Evolutionary conservation across 2,329 filamentous ascomycete species (phyloP), one percentile per base, ranked within the genome.

Genomic region (Paraphaeosphaeria minitans): DNA sequence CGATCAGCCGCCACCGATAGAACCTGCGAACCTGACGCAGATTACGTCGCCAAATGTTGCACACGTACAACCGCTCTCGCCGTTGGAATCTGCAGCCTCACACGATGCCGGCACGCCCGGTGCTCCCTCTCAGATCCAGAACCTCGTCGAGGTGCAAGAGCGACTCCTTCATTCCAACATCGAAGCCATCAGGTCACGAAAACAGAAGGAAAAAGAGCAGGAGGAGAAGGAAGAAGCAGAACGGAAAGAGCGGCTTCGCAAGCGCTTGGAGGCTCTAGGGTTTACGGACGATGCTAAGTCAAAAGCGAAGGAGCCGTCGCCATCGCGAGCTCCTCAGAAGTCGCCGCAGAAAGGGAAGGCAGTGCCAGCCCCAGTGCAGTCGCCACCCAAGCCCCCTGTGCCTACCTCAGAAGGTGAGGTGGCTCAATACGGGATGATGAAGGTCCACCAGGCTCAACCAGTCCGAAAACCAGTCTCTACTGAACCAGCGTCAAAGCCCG

Each of bases 221-320:
- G 85, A 92, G 73, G 87, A 84, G 21, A 84, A 82, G n/a, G 88
- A 91, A 68, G 89, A 92, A 69, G 88, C 87, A n/a, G 90, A 85
- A 19, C 85, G 83, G 59, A 84, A 85, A 66, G 89, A 91, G 70
- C 85, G 90, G 24, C 87, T 93, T 60, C 85, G 87, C 49, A 83
- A 89, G 71, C 92, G 91, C 75, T 78, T 93, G 48, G 89, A 89
- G 66, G 86, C 87, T 9, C 78, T 93, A 71, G 89, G 88, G 0
- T 86, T 88, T 16, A 80, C 84, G 2, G 60, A 69, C 12, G 68
- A 71, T 35, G 35, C 63, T 2, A 75, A 74, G 60, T 52, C 69
- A 1, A 76, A 77, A 58, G 48, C 61, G 66, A 77, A 75, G 63
- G 78, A 80, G 45, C 61, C 69, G 63, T 69, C 73, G 7, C 71